A percentile compares a stretch with the other conserved stretches of the same genome.
Conservation (phyloP, 768 basidiomycete genomes). For the Leccinum subtestaceum region DNA sequence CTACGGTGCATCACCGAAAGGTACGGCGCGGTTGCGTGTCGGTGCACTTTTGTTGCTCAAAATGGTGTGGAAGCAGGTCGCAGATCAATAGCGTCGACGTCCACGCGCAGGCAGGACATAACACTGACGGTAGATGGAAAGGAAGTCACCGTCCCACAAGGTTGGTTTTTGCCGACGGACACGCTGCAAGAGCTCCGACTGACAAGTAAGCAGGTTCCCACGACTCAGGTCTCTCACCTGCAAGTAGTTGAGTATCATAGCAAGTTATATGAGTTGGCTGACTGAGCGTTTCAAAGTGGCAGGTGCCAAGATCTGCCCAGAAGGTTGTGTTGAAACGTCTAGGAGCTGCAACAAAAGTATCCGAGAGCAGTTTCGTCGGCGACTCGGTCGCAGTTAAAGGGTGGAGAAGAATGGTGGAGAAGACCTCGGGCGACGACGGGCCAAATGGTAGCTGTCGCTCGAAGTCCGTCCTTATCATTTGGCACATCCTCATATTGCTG, state of each 20-base stretch:
- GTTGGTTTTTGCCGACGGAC: constrained; percentile 43
- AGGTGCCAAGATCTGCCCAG: background rate
- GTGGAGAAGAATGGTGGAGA: no score
- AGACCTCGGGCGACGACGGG: no score
- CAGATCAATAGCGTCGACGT: constrained; percentile 63
- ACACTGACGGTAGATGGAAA: constrained; percentile 96
- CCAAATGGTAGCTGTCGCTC: no score
- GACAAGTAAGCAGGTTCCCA: constrained; percentile 52
- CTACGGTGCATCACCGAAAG: constrained; percentile 37
- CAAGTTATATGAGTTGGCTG: background rate
- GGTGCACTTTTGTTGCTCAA: constrained; percentile 3
- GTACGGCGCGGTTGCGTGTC: constrained; percentile 17
- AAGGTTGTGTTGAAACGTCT: no score
- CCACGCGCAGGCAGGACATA: constrained; percentile 70
- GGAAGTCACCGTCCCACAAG: constrained; percentile 95
- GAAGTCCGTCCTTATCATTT: no score
- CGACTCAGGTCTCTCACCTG: background rate
- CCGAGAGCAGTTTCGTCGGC: background rate
- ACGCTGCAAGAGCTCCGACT: constrained; percentile 2
- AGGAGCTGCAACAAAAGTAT: background rate
- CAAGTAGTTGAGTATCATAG: background rate
- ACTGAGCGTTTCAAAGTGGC: background rate
- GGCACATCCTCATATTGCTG: no score
- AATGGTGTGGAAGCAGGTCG: constrained; percentile 40
- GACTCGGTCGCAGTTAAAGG: background rate